Percentiles rank a stretch among this genome's conserved stretches.
Conservation (phyloP, 371 early-diverging fungal species). For the Batkoa obscura region DNA sequence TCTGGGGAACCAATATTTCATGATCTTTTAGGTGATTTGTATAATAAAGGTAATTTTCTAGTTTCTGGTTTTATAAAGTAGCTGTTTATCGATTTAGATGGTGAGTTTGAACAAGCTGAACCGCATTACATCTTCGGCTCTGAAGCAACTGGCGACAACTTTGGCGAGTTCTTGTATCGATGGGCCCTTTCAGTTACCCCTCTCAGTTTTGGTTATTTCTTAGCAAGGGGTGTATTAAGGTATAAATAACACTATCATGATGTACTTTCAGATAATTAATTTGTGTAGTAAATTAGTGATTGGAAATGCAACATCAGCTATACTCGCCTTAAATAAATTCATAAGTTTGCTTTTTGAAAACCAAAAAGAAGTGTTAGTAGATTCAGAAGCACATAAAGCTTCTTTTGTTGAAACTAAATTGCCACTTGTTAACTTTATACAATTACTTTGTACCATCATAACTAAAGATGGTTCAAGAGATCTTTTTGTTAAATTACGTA, state of each 20-base stretch:
- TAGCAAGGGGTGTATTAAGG: not conserved
- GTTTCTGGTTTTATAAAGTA: not conserved
- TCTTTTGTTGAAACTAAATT: not conserved
- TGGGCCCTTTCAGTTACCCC: constrained; percentile 1
- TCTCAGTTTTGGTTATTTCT: constrained; percentile 1
- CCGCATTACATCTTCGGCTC: not conserved
- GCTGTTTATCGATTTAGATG: not conserved
- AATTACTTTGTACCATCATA: not conserved
- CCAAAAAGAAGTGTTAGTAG: not conserved
- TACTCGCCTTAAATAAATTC: not conserved
- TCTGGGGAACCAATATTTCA: not conserved
- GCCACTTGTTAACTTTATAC: constrained; percentile 3
- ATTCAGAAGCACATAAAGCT: not conserved
- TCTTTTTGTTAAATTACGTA: not conserved
- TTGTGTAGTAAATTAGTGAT: not conserved
- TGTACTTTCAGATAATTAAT: not conserved
- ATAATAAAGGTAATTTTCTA: not conserved
- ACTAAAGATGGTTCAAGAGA: not conserved
- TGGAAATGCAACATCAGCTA: constrained; percentile 3
- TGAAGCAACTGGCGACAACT: not conserved
- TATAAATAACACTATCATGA: not conserved
- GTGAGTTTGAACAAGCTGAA: not conserved
- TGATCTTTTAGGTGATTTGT: not conserved
- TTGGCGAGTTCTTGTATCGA: not conserved
- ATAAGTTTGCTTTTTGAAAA: not conserved